These are phyloP conservation scores for Hanseniaspora vineae DNA, from an alignment of 805 yeast species.

Conservation along the genomic window DNA sequence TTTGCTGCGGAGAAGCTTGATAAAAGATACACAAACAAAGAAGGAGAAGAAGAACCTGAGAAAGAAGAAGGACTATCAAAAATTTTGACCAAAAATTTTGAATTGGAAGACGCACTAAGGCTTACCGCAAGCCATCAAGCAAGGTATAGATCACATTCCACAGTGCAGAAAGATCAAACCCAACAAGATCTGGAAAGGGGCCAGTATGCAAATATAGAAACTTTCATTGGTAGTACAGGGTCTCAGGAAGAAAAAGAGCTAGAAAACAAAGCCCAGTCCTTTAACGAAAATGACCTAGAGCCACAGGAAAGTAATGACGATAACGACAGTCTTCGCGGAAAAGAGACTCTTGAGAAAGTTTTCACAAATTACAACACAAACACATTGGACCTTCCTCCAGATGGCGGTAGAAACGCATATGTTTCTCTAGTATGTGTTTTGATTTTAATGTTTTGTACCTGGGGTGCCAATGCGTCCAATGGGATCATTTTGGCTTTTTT, in stretches of 20 bases:
- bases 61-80: slow-evolving; percentile 8
- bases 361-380: slow-evolving; percentile 26
- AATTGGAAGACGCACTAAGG: slow-evolving; percentile 20
- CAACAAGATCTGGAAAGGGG: too few relatives aligned
- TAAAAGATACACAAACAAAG: too few relatives aligned
- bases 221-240: too few relatives aligned
- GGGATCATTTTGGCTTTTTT: slow-evolving; percentile 52
- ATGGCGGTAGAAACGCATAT: slow-evolving; percentile 57
- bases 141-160: too few relatives aligned
- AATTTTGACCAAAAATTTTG: slow-evolving; percentile 15
- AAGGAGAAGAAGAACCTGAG: too few relatives aligned
- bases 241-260: too few relatives aligned
- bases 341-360: slow-evolving; percentile 15
- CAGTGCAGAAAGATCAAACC: too few relatives aligned
- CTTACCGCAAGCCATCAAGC: slow-evolving; percentile 5
- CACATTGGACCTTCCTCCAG: slow-evolving; percentile 33
- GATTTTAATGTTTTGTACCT: slow-evolving; percentile 42
- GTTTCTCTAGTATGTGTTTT: slow-evolving; percentile 40
- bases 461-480: slow-evolving; percentile 63
- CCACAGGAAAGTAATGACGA: too few relatives aligned
- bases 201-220: too few relatives aligned
- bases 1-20: too few relatives aligned
- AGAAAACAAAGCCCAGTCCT: too few relatives aligned
- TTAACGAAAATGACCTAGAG: too few relatives aligned
- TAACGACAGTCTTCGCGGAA: background rate